Evolutionary conservation across 2,329 filamentous ascomycete species (phyloP), one percentile per base, ranked within the genome.

Genomic region (Cercospora sp.): DNA sequence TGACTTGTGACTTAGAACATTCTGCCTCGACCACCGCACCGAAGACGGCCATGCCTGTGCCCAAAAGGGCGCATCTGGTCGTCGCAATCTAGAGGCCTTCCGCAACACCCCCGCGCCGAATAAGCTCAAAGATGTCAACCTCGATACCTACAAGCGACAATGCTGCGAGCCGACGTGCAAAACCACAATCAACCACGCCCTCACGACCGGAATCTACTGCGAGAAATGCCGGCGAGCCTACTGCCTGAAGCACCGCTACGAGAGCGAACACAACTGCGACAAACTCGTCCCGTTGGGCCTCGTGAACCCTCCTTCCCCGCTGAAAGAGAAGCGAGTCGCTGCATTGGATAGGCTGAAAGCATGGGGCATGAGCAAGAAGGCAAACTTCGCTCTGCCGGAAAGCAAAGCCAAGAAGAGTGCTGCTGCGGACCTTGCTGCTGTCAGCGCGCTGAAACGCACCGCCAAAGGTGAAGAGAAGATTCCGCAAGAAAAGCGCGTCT

Each of bases 391-490:
- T 30, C 83, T 83, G 5, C 81, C 91, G 13, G 86, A 90, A 1
- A 89, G 89, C 73, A 76, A 77, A 43, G 70, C 77, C 1, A 77
- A 76, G 51, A 84, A 85, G 40, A 86, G 85, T 1, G 85, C 89
- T 0, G 86, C 90, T 0, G 87, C 89, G 60, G 86, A 90, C 2
- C 74, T 91, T 18, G 83, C 89, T 2, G 91, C 90, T 5, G 84
- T 94, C 6, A 93, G 93, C 71, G 88, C 86, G 9, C 83, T 99
- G 51, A 97, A 97, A 82, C 91, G 90, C 78, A 89, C 87, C 0
- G 94, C 95, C 2, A 97, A 97, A 81, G 96, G 96, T 0, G 94
- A 98, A 72, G 88, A 89, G 9, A 94, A 93, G 75, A 80, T 97
- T 0, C 85, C 93, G 0, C 79, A 84, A 0, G 93, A 97, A 71